phyloP scores from a whole-genome alignment of 129 eudicot species.

The Centrapalus pauciflorus region DNA sequence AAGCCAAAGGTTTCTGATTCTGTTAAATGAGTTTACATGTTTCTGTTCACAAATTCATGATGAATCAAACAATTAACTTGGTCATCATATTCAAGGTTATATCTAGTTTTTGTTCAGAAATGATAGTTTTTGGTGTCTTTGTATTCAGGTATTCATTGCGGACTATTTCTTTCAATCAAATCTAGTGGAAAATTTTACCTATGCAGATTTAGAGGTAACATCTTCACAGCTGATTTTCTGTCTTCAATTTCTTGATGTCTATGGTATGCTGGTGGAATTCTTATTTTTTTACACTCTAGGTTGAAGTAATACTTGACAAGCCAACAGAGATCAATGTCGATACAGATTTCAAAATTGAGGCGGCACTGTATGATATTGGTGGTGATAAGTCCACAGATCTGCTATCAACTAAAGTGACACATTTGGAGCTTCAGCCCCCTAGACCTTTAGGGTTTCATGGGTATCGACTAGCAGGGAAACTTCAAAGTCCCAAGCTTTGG shows the following conservation, averaged over 20 bases:
- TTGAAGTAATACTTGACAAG: constrained; percentile 79
- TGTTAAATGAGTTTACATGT: neutral
- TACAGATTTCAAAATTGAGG: constrained; percentile 61
- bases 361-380: constrained; percentile 57
- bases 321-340: constrained; percentile 30
- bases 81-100: too few species aligned
- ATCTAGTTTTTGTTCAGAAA: too few species aligned
- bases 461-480: constrained; percentile 51
- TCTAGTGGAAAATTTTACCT: constrained; percentile 47
- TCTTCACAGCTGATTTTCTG: neutral
- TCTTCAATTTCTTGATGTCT: neutral
- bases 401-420: constrained; percentile 50
- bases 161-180: constrained; percentile 81
- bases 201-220: constrained; percentile 77
- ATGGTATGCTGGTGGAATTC: neutral
- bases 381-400: constrained; percentile 37
- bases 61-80: too few species aligned
- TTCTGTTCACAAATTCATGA: neutral
- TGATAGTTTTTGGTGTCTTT: neutral
- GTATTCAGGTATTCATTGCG: constrained; percentile 75
- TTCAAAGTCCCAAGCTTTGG: constrained; percentile 84
- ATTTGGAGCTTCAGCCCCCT: constrained; percentile 44
- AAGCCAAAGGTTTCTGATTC: constrained; percentile 69
- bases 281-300: constrained; percentile 36
- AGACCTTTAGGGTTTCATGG: constrained; percentile 65